phyloP scores from a whole-genome alignment of 805 yeast genomes.

The Metschnikowia sp. region DNA sequence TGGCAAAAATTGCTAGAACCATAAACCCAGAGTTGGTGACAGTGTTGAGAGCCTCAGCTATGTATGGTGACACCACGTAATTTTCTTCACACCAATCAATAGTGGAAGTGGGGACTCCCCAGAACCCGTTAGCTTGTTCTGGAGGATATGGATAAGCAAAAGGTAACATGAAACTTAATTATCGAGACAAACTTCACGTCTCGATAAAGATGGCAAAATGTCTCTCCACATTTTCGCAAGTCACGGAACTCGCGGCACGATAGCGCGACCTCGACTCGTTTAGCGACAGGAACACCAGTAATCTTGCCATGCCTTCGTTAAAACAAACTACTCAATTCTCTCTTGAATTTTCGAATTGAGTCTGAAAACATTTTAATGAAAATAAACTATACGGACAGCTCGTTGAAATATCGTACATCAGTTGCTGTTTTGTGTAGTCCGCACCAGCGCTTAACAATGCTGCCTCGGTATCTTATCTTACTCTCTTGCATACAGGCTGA shows the following conservation, averaged over 20 bases:
- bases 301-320: no score
- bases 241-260: background rate
- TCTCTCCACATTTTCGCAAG: background rate
- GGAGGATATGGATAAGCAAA: slow-evolving; percentile 55
- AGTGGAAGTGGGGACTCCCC: slow-evolving; percentile 90
- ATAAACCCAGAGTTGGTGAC: slow-evolving; percentile 64
- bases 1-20: slow-evolving; percentile 56
- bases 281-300: background rate
- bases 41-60: slow-evolving; percentile 91
- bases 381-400: no score
- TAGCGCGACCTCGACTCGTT: background rate
- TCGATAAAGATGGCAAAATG: background rate
- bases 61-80: slow-evolving; percentile 77
- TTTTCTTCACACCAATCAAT: slow-evolving; percentile 99
- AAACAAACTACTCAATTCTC: no score
- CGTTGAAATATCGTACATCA: no score
- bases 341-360: no score
- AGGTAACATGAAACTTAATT: slow-evolving; percentile 33
- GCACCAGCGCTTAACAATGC: no score
- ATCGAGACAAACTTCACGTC: background rate
- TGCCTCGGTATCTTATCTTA: background rate
- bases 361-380: no score
- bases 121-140: slow-evolving; percentile 54
- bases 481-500: slow-evolving; percentile 2
- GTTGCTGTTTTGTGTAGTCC: no score